phyloP scores from a whole-genome alignment of 2,329 filamentous ascomycete genomes.

The Cladosporium austrohemisphaericum region DNA sequence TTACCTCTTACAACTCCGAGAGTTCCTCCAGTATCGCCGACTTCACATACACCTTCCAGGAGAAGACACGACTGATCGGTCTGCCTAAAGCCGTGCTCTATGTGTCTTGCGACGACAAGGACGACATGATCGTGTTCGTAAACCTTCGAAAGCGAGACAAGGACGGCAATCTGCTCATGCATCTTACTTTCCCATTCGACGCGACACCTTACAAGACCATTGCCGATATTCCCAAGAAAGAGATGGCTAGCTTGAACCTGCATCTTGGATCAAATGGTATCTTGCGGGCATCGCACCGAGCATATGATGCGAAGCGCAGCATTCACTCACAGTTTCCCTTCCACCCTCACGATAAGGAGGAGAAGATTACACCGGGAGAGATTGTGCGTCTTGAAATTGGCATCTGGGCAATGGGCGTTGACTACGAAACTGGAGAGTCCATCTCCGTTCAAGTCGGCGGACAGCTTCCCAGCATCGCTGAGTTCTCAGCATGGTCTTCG shows the following conservation, averaged over 20 bases:
- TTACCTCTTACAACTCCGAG: slow-evolving; percentile 20
- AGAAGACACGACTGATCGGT: slow-evolving; percentile 42
- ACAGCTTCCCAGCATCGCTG: slow-evolving; percentile 35
- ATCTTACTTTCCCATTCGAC: slow-evolving; percentile 19
- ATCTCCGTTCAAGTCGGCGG: slow-evolving; percentile 18
- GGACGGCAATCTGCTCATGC: slow-evolving; percentile 17
- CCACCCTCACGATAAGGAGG: slow-evolving; percentile 25
- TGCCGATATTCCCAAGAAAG: slow-evolving; percentile 39
- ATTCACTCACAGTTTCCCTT: slow-evolving; percentile 20
- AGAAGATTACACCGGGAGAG: slow-evolving; percentile 40
- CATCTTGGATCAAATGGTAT: slow-evolving; percentile 19
- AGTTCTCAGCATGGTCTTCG: slow-evolving; percentile 38
- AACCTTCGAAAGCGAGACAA: slow-evolving; percentile 20
- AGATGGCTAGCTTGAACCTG: slow-evolving; percentile 16
- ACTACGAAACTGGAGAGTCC: slow-evolving; percentile 43
- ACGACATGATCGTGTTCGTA: slow-evolving; percentile 24
- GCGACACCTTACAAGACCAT: slow-evolving; percentile 32
- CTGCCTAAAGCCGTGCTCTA: slow-evolving; percentile 47
- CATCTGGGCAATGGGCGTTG: slow-evolving; percentile 46
- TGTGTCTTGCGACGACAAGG: slow-evolving; percentile 29
- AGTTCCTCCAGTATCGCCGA: slow-evolving; percentile 16
- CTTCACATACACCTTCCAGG: slow-evolving; percentile 41
- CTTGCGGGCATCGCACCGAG: slow-evolving; percentile 19
- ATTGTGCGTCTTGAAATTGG: slow-evolving; percentile 48
- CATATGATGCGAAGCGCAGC: slow-evolving; percentile 10